Conservation (phyloP, 441 rosid genomes). For the Manihot esculenta region DNA sequence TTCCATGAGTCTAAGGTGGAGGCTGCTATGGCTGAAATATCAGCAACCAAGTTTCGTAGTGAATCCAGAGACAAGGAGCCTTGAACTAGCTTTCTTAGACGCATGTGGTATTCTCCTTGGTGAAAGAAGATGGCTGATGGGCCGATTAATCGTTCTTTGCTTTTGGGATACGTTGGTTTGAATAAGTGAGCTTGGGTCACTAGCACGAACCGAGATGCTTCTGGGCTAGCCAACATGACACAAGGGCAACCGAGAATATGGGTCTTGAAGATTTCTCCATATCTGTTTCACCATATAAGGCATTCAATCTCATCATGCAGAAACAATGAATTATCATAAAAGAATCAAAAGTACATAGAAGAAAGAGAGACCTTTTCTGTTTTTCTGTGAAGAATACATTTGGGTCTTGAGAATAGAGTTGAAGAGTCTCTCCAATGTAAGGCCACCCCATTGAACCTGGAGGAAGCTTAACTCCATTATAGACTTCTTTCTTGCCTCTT, state of each 20-base stretch:
- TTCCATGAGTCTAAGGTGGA: constrained; percentile 54
- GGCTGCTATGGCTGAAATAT: constrained; percentile 51
- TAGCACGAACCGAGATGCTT: constrained; percentile 73
- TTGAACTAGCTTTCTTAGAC: constrained; percentile 64
- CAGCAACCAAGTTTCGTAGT: constrained; percentile 51
- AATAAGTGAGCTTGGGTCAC: constrained; percentile 68
- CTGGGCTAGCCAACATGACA: constrained; percentile 88
- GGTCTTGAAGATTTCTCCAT: constrained; percentile 92
- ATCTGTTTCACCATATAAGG: constrained; percentile 33
- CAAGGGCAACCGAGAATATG: constrained; percentile 88
- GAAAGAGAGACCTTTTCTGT: constrained; percentile 58
- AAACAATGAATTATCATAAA: no score
- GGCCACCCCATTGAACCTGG: constrained; percentile 98
- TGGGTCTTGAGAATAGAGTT: constrained; percentile 88
- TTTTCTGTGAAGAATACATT: constrained; percentile 69
- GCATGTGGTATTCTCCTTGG: constrained; percentile 73
- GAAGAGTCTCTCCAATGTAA: constrained; percentile 82
- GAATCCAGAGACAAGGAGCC: constrained; percentile 50
- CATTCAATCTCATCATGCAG: no score
- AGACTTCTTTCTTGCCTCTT: constrained; percentile 24
- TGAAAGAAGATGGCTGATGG: constrained; percentile 85
- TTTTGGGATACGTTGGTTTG: constrained; percentile 88
- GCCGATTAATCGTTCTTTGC: constrained; percentile 81
- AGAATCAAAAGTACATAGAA: background rate
- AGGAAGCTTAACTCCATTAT: constrained; percentile 55